Base-by-base conservation (phyloP, 2,329 filamentous ascomycete species). In the Microsporum canis region DNA sequence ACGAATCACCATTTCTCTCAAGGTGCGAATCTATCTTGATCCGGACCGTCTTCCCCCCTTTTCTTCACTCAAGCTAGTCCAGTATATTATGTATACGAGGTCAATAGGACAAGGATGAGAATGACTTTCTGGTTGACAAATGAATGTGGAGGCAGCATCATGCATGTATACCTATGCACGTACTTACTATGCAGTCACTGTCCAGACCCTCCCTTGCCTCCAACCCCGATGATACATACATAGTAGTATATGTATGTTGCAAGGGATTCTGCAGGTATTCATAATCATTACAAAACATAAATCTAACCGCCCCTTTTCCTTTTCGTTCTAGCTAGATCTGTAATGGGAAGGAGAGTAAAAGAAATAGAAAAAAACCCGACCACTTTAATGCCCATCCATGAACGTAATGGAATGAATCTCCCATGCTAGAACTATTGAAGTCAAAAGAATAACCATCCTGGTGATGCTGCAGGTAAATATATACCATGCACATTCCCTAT, bases 231-330 rank as follows among this genome's bases (percentile, higher is more conserved):
- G 31, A 23, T 23, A 23, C 17, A 23, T 23, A 23, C 17, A 23
- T 23, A 23, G 17, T 23, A 23, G 17, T 23, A 23, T 23, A 23
- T 23, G 23, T 7, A n/a, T 33, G 45, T 55, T 55, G 51, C 51
- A 55, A n/a, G 51, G 51, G 14, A 55, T n/a, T 55, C 51, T 55
- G 51, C 51, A 55, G 51, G 31, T 55, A 29, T 51, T 55, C 6
- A 53, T 53, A 53, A 53, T n/a, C 33, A 55, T 55, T n/a, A 55
- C 51, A 55, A 23, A 55, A 55, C 27, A 34, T 17, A n/a, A 36
- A 55, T n/a, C n/a, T 36, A 55, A 55, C 27, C 31, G 12, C 12
- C 51, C 51, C 51, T n/a, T 7, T 23, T 47, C 12, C 12, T 34
- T n/a, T 55, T 17, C 23, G 3, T 31, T 12, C 10, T 29, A 3